Base-by-base conservation (phyloP, 106 monocot genomes). In the Dendrobium huoshanense region DNA sequence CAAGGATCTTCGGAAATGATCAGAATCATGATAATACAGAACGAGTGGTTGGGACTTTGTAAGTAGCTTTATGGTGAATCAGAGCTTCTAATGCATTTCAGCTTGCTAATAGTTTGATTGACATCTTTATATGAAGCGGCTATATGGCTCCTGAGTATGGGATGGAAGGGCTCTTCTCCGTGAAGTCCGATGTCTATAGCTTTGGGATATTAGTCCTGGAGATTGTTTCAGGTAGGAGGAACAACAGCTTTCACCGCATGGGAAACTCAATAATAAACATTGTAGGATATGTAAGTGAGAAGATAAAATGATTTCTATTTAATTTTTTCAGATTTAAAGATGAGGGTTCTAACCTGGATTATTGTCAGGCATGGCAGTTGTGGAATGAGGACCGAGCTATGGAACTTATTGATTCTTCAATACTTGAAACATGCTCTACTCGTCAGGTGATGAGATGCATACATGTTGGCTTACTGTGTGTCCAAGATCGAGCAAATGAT, bases 71-170 rank as follows among this genome's bases (percentile, higher is more conserved):
- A 45, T 45, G 9, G 45, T 45, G 45, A 45, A 45, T 45, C 8
- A 7, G 45, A 45, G 9, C 8, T 45, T 45, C 45, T 45, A 45
- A 45, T 45, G 45, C 9, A 45, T 45, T 6, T 45, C 45, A 45
- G 9, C 45, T 45, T 45, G 9, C 45, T 45, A 45, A 45, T 45
- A 45, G 8, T 45, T 45, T 45, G 45, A 45, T 45, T 45, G 45
- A 9, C 45, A 7, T 45, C 45, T 45, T 45, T 45, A 45, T 45
- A 45, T 45, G 45, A 45, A 45, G 80, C 45, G 84, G 84, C 4
- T 84, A 84, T 56, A 75, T 80, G 33, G 84, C 84, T 10, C 84
- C 84, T 10, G 84, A 84, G 42, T 84, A 84, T 41, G 84, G 65
- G 40, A 20, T 79, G 37, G 80, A 80, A 16, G 84, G 84, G 1